Conservation (phyloP, 306 rosid species). For the Mimosa pudica region DNA sequence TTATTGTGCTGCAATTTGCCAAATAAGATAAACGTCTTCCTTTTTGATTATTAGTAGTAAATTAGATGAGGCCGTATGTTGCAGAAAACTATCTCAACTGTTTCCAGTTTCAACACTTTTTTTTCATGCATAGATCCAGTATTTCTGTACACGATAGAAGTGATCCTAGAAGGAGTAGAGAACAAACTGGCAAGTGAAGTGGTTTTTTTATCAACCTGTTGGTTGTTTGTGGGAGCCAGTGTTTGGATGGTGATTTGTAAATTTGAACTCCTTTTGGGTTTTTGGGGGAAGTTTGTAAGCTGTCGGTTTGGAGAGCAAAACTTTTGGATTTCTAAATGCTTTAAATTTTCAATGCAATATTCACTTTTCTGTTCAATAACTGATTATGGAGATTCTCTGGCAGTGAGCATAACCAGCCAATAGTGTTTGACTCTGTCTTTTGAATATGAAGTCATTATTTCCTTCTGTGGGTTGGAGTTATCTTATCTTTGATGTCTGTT, state of each 20-base stretch:
- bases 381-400: neutral
- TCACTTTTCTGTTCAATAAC: neutral
- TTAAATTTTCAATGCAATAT: neutral
- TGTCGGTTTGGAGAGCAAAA: neutral
- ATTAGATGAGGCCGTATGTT: neutral
- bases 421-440: neutral
- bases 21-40: neutral
- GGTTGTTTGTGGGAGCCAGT: neutral
- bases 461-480: neutral
- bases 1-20: neutral
- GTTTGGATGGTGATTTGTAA: neutral
- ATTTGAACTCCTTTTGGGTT: neutral
- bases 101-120: neutral
- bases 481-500: neutral
- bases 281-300: neutral
- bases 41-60: neutral
- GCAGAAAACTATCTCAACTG: neutral
- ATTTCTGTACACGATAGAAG: neutral
- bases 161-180: neutral
- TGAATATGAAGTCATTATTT: neutral
- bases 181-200: neutral
- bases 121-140: neutral
- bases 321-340: neutral
- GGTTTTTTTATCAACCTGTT: neutral
- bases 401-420: conserved; percentile 4